Base-by-base conservation (phyloP, 768 basidiomycete species). In the Filobasidium wieringae region DNA sequence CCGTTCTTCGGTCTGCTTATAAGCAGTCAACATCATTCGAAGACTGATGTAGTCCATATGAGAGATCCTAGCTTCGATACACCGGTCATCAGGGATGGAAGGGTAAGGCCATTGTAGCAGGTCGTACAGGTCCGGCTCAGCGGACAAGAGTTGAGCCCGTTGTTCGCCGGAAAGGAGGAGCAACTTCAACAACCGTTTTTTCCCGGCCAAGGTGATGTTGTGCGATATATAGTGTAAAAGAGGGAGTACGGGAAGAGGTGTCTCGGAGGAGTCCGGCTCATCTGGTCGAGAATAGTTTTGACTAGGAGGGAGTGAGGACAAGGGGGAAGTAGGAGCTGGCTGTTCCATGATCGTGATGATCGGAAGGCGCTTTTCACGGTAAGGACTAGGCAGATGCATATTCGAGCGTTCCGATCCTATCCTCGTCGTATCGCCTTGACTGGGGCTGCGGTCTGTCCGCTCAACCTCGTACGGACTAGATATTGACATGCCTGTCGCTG, bases 61-160 rank as follows among this genome's bases (percentile, higher is more conserved):
- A 6, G 50, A 36, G 49, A 57, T 50, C 24, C 49, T 33, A 37
- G 43, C 43, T 47, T 57, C 56, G 19, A 57, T 47, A 33, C 36
- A 32, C 34, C 51, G 47, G 33, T 33, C 17, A 57, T 33, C 33
- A 12, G 56, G 49, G 7, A 43, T 34, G 3, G 17, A 17, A 2
- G 49, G 26, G 9, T 34, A 34, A 15, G 27, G 17, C 49, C 34
- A 57, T 27, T 36, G 47, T 22, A 57, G 56, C 36, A 57, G 36
- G 2, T 47, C 29, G 2, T 37, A 29, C 4, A 50, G 50, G 19
- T 26, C 56, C n/a, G 47, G 56, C 24, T 57, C 56, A 9, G n/a
- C 41, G 29, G 29, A 34, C n/a, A 57, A 50, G 26, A 49, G 47
- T 27, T 57, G 47, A 11, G 37, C 47, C 12, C 49, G 34, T 15